Evolutionary conservation across 371 early-diverging fungal species (phyloP), one percentile per base, ranked within the genome.

Genomic region (Rhizopus arrhizus): DNA sequence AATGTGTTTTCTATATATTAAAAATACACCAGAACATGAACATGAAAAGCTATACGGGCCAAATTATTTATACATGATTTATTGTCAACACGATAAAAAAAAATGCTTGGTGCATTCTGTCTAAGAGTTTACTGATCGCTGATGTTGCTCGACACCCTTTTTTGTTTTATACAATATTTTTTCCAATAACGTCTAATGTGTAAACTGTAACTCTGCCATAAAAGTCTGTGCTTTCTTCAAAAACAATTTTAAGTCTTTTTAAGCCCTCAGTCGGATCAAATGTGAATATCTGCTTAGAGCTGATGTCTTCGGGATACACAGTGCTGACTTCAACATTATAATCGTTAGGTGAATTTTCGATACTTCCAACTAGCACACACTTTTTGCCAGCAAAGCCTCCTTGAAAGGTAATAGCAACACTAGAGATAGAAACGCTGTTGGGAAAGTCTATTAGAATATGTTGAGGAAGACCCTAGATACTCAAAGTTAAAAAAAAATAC

Each of bases 341-440:
- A 5, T 75, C 74, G 61, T 63, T 70, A 29, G 80, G 80, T 8
- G 66, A 50, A 1, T 34, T 59, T 15, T 53, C 59, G 28, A 11
- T 48, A 38, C 70, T 77, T 12, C 72, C 78, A 2, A 75, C 82
- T 35, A 78, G 69, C n/a, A 72, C 61, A 49, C 89, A 85, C 28
- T 80, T 85, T 62, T 87, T 87, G 34, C 95, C 94, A 0, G 87
- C 93, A 66, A 96, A 96, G 0, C 97, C 97, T 22, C 97, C 97
- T 62, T 95, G 96, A 65, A 96, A 96, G 78, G 88, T 92, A 50
- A 94, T 61, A 6, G 60, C 57, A 28, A 92, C 47, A 3, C 65
- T 34, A 11, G 76, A 63, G 3, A 87, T 58, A 3, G 63, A 56
- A 2, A 82, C 88, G n/a, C 82, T 62, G 6, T 63, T 58, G 12